Evolutionary conservation across 192 early-diverging fungal species (phyloP).

Genomic region (Backusella morwellensis): DNA sequence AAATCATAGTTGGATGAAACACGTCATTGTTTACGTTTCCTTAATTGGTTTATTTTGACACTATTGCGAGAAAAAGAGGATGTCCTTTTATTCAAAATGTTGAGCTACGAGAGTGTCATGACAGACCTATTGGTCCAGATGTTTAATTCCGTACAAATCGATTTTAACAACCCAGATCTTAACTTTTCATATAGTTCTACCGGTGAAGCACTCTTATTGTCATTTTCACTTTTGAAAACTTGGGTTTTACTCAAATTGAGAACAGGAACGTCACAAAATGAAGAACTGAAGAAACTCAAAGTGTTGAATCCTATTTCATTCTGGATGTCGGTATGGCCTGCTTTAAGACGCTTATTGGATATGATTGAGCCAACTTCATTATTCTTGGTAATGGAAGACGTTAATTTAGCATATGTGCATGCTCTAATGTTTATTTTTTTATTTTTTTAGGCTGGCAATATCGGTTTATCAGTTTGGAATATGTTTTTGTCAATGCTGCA

Average conservation of each 20-base stretch:
- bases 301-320: slow-evolving; percentile 8
- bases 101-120: slow-evolving; percentile 34
- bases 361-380: slow-evolving; percentile 13
- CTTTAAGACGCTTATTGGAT: slow-evolving; percentile 11
- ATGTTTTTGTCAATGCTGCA: slow-evolving; percentile 39
- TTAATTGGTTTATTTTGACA: slow-evolving; percentile 45
- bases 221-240: slow-evolving; percentile 38
- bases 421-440: background rate
- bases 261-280: background rate
- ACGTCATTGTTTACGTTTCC: slow-evolving; percentile 34
- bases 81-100: slow-evolving; percentile 23
- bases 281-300: background rate
- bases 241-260: slow-evolving; percentile 38
- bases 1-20: slow-evolving; percentile 35
- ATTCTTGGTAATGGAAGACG: background rate
- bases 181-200: slow-evolving; percentile 37
- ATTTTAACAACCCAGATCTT: slow-evolving; percentile 27
- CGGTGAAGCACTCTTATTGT: slow-evolving; percentile 37
- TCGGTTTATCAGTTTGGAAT: slow-evolving; percentile 30
- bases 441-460: slow-evolving; percentile 13
- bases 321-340: slow-evolving; percentile 28
- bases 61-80: slow-evolving; percentile 14
- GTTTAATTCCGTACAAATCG: slow-evolving; percentile 32
- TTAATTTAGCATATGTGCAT: background rate
- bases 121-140: slow-evolving; percentile 34